A percentile compares a stretch with the other conserved stretches of the same genome.
Conservation (phyloP, 78 protist genomes). For the Cyanophora paradoxa region DNA sequence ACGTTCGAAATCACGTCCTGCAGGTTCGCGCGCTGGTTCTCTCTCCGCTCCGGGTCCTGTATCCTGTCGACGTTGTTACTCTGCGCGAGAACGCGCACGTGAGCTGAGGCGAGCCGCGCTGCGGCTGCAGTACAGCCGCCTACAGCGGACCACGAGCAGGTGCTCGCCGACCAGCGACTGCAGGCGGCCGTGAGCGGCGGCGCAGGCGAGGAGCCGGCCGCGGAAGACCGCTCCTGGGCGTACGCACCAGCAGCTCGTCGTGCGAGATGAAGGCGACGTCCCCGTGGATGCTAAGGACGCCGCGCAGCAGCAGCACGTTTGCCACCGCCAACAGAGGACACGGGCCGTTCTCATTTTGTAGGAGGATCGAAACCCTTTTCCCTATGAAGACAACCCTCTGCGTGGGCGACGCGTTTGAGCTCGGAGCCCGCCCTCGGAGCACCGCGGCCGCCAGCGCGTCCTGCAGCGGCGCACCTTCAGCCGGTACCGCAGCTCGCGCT, state of each 20-base stretch:
- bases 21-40: neutral
- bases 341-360: slow-evolving; percentile 41
- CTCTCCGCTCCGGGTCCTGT: neutral
- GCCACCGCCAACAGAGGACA: slow-evolving; percentile 38
- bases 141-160: neutral
- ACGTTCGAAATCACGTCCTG: neutral
- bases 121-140: too few species aligned
- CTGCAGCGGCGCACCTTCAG: too few species aligned
- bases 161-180: neutral
- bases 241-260: neutral
- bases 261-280: neutral
- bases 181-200: too few species aligned
- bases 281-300: neutral
- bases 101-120: too few species aligned
- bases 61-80: too few species aligned
- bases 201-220: too few species aligned
- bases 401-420: neutral
- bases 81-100: too few species aligned
- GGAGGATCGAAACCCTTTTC: neutral
- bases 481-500: too few species aligned
- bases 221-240: too few species aligned
- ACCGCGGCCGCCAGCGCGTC: too few species aligned
- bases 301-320: slow-evolving; percentile 17
- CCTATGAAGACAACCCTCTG: neutral
- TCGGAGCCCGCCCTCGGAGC: too few species aligned